Percentiles rank a stretch among this genome's conserved stretches.
Conservation (phyloP, 805 yeast species). For the Lipomyces spencermartinsiae region DNA sequence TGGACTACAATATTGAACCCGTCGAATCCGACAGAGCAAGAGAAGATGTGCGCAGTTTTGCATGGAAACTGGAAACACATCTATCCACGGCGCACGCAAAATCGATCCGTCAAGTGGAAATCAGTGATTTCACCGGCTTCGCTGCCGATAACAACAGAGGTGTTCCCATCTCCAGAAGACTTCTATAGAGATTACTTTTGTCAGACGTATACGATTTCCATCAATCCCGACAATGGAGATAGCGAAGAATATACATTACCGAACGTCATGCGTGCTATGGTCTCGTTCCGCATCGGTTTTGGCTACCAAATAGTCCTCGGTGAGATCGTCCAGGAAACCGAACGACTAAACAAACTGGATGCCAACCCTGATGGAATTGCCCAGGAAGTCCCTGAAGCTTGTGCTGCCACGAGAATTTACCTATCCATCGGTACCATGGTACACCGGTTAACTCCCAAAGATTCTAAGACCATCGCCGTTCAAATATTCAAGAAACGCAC, state of each 20-base stretch:
- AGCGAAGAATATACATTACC: constrained; percentile 55
- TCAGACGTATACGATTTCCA: constrained; percentile 79
- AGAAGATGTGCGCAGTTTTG: constrained; percentile 61
- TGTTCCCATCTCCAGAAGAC: constrained; percentile 74
- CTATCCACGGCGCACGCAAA: constrained; percentile 71
- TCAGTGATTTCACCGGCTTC: constrained; percentile 94
- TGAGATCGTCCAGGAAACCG: constrained; percentile 66
- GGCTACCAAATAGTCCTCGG: constrained; percentile 94
- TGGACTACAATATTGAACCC: constrained; percentile 80
- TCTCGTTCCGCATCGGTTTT: constrained; percentile 75
- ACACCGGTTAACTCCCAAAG: constrained; percentile 79
- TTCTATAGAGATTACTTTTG: constrained; percentile 76
- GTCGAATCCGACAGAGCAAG: constrained; percentile 66
- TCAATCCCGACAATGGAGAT: constrained; percentile 60
- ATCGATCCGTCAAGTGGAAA: constrained; percentile 77
- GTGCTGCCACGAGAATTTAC: constrained; percentile 69
- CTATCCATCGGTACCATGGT: constrained; percentile 81
- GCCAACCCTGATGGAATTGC: constrained; percentile 55
- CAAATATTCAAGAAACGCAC: constrained; percentile 60
- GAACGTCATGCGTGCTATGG: constrained; percentile 83
- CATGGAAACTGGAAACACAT: constrained; percentile 92
- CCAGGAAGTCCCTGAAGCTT: constrained; percentile 61
- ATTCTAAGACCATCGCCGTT: constrained; percentile 71
- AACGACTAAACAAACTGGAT: constrained; percentile 55
- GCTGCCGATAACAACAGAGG: constrained; percentile 78